phyloP scores from a whole-genome alignment of 805 yeast genomes.

The Kodamaea lidongshanica region DNA sequence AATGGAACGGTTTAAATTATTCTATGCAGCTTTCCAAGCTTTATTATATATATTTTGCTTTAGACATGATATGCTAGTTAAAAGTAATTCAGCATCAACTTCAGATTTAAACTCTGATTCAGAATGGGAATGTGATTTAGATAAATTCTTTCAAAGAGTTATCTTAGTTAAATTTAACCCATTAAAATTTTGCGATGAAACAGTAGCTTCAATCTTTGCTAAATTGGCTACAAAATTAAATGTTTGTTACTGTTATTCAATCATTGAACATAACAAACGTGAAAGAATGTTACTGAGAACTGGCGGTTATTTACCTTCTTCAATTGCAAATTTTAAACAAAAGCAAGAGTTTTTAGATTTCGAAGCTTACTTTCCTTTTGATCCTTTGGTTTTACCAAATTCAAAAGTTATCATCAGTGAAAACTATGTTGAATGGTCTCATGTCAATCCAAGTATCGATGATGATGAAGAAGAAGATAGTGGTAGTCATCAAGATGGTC shows the following conservation, averaged over 20 bases:
- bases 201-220: conserved; percentile 90
- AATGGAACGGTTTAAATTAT: conserved; percentile 87
- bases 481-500: conserved; percentile 26
- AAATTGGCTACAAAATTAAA: conserved; percentile 84
- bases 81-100: conserved; percentile 12
- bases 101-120: conserved; percentile 15
- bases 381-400: conserved; percentile 71
- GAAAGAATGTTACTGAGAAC: conserved; percentile 49
- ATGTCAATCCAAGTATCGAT: conserved; percentile 45
- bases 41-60: conserved; percentile 88
- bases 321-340: conserved; percentile 42
- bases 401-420: conserved; percentile 50
- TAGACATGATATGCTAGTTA: conserved; percentile 58
- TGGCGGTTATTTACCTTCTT: conserved; percentile 25
- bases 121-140: conserved; percentile 74
- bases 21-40: conserved; percentile 89
- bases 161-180: conserved; percentile 90
- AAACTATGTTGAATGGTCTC: conserved; percentile 68
- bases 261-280: conserved; percentile 83
- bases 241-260: conserved; percentile 87
- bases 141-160: conserved; percentile 79
- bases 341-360: conserved; percentile 81
- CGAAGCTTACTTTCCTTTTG: conserved; percentile 95
- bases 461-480: conserved; percentile 47
- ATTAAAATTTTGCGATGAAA: conserved; percentile 84